Evolutionary conservation across 768 basidiomycete species (phyloP).

Genomic region (Tylopilus vinaceipallidus): DNA sequence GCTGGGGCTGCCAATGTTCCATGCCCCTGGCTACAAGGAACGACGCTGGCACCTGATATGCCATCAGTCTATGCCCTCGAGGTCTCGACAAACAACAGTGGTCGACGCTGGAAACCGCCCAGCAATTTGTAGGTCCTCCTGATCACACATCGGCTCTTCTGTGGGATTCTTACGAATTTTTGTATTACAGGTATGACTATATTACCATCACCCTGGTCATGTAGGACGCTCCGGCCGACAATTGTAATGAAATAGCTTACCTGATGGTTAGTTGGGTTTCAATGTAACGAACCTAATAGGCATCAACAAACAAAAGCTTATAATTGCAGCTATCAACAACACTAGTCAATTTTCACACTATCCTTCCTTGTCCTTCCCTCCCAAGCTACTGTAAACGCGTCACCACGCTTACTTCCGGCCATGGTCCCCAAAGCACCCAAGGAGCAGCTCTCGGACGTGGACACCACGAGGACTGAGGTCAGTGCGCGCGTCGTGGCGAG

Average conservation of each 20-base stretch:
- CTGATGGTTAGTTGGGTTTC: constrained; percentile 38
- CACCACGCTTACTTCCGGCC: constrained; percentile 7
- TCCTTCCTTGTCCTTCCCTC: constrained; percentile 35
- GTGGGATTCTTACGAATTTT: constrained; percentile 1
- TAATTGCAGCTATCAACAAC: constrained; percentile 39
- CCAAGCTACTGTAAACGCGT: constrained; percentile 27
- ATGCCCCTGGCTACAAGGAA: background rate
- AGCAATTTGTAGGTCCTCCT: constrained; percentile 3
- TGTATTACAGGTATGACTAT: constrained; percentile 11
- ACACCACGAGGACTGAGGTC: constrained; percentile 32
- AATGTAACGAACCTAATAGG: constrained; percentile 36
- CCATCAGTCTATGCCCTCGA: background rate
- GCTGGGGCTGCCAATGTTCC: constrained; percentile 1
- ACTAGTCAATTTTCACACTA: constrained; percentile 39
- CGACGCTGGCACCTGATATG: background rate
- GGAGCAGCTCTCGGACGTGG: constrained; percentile 25
- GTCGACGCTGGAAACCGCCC: background rate
- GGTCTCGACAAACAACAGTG: background rate
- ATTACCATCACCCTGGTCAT: too few relatives aligned
- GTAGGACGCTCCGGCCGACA: constrained; percentile 11
- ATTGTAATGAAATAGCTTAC: constrained; percentile 29
- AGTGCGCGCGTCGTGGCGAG: constrained; percentile 13
- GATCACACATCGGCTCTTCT: background rate
- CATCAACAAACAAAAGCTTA: constrained; percentile 41
- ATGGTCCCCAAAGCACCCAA: constrained; percentile 29